Base-by-base conservation (phyloP, 441 rosid genomes). In the Corymbia citriodora region DNA sequence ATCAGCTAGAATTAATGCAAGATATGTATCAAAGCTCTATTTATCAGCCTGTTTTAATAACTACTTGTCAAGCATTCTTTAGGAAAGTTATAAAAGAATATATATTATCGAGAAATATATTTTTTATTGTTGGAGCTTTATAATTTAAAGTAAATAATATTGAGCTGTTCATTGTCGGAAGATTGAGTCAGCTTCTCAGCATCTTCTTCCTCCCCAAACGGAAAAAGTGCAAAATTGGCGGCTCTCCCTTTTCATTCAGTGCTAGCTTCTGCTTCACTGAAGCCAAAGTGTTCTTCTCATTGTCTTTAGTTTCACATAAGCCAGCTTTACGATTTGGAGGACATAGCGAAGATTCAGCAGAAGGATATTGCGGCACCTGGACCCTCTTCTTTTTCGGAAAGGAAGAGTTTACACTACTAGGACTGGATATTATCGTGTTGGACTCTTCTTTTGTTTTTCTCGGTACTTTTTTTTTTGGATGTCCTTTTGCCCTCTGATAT, bases 351-450 rank as follows among this genome's bases (percentile, higher is more conserved):
- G 93, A 91, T 91, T 92, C 93, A 55, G 94, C 86, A 92, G 94
- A 91, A 27, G 92, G 93, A 94, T 92, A 91, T 91, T 91, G 97
- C 12, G 94, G 92, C 88, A 97, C 95, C 91, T 96, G 99, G 89
- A 98, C 97, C 91, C 99, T 97, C 94, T 98, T 96, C 94, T 94
- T 98, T 50, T 95, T 91, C 17, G 96, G 99, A 74, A 95, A 97
- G 63, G 99, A 94, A 91, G 97, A 97, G 90, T 93, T 96, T 83
- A 91, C 91, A 87, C 90, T 72, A 88, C 89, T 89, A 74, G 94
- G 91, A 63, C 92, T 92, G 85, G 92, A 91, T 21, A 40, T 88
- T 89, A 92, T 93, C 50, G 4, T 1, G 87, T 79, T 90, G 59
- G 91, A 29, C 88, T 91, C 91, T 55, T 55, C 59, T 87, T 52